A percentile compares a stretch with the other conserved stretches of the same genome.
Evolutionary conservation across 2,329 filamentous ascomycete genomes (phyloP).

Genomic region (Nakataea oryzae): DNA sequence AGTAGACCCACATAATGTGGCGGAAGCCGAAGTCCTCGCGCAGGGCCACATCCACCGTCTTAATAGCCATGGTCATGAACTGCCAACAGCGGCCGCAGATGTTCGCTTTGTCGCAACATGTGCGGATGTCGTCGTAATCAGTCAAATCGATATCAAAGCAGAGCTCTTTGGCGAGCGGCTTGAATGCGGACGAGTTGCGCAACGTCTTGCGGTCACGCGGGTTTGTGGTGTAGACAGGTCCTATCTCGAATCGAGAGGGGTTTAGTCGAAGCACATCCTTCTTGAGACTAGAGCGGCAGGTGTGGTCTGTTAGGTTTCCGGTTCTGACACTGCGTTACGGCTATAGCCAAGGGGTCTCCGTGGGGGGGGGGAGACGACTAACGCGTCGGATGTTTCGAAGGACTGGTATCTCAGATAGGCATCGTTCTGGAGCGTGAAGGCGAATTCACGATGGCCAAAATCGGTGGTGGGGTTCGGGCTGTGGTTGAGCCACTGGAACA

Average conservation of each 20-base stretch:
- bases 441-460: conserved; percentile 90
- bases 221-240: conserved; percentile 91
- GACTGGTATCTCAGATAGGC: conserved; percentile 88
- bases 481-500: conserved; percentile 98
- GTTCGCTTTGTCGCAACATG: conserved; percentile 85
- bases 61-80: conserved; percentile 97
- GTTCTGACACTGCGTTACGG: neutral
- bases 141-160: conserved; percentile 99
- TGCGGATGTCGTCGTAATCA: conserved; percentile 94
- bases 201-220: conserved; percentile 87
- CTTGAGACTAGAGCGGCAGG: conserved; percentile 47
- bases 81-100: conserved; percentile 94
- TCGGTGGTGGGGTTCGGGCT: conserved; percentile 75
- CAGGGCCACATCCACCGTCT: conserved; percentile 77
- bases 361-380: conserved; percentile 7
- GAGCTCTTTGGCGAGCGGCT: conserved; percentile 81
- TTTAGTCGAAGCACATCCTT: conserved; percentile 85
- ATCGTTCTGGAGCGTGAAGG: conserved; percentile 87
- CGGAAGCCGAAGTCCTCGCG: conserved; percentile 93
- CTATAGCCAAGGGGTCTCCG: neutral
- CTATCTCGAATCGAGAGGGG: conserved; percentile 94
- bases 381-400: conserved; percentile 43
- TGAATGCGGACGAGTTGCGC: conserved; percentile 70
- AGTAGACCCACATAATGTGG: conserved; percentile 98
- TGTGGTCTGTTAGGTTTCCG: neutral